phyloP scores from a whole-genome alignment of 768 basidiomycete genomes.

The Mycena crocata region DNA sequence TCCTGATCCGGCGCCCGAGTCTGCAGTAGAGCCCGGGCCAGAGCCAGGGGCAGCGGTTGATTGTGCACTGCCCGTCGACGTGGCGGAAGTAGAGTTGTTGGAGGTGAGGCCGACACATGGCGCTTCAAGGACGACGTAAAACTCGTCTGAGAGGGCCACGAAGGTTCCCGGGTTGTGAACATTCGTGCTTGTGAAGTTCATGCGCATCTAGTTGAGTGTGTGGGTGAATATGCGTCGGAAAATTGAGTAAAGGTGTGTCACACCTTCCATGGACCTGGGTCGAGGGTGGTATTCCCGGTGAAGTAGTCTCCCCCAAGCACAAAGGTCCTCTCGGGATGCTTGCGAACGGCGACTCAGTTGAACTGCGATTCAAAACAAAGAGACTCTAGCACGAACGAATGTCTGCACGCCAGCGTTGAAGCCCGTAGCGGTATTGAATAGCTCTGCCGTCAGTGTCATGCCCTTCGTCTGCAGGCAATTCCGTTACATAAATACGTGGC shows the following conservation, averaged over 20 bases:
- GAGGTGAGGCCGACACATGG: background rate
- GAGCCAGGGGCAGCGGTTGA: too few relatives aligned
- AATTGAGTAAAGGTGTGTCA: background rate
- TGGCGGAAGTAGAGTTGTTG: too few relatives aligned
- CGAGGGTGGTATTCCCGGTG: background rate
- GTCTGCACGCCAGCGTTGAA: conserved; percentile 2
- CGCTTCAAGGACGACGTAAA: background rate
- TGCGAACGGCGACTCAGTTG: background rate
- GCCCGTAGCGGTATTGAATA: background rate
- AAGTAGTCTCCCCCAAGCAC: background rate
- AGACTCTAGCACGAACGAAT: too few relatives aligned
- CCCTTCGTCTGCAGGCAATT: background rate
- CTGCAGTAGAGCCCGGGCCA: too few relatives aligned
- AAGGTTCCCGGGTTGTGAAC: background rate
- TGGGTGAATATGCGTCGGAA: background rate
- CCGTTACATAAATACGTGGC: background rate
- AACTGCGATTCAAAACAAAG: background rate
- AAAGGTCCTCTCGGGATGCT: background rate
- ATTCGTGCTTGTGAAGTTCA: conserved; percentile 5
- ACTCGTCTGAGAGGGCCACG: conserved; percentile 2
- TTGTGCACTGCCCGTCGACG: too few relatives aligned
- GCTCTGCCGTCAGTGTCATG: background rate
- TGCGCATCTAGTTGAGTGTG: background rate
- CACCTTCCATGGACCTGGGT: conserved; percentile 5
- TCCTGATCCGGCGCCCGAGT: too few relatives aligned